A percentile compares a stretch with the other conserved stretches of the same genome.
Evolutionary conservation across 1,284 basidiomycete species (phyloP).

Genomic region (Singerocomus inundabilis): DNA sequence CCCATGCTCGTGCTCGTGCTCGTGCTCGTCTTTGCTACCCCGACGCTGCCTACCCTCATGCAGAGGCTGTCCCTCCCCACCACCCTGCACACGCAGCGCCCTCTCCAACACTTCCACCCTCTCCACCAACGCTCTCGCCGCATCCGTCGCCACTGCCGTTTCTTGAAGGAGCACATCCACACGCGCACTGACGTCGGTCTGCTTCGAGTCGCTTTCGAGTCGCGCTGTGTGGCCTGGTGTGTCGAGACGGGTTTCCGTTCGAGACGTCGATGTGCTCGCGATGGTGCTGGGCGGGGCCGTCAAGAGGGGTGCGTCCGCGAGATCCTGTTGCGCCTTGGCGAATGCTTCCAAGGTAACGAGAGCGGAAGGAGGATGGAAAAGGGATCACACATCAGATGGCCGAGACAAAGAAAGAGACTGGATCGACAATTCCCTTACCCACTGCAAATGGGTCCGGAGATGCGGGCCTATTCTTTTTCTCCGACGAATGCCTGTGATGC

Average conservation of each 20-base stretch:
- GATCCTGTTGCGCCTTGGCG: constrained; percentile 14
- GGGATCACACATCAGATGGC: background rate
- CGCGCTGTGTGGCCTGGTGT: background rate
- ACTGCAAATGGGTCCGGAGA: constrained; percentile 23
- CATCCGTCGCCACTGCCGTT: constrained; percentile 14
- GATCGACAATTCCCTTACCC: constrained; percentile 12
- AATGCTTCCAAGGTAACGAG: constrained; percentile 14
- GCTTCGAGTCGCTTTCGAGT: background rate
- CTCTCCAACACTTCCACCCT: constrained; percentile 26
- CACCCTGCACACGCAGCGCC: constrained; percentile 8
- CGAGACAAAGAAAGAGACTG: background rate
- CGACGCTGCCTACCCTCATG: background rate
- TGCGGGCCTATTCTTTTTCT: background rate
- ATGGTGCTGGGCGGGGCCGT: background rate
- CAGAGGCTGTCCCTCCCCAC: background rate
- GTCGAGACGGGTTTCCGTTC: background rate
- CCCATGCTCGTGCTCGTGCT: too few species aligned
- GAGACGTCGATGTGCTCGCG: background rate
- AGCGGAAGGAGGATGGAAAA: background rate
- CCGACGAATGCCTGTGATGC: constrained; percentile 4
- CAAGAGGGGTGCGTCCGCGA: constrained; percentile 5
- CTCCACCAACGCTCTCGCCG: constrained; percentile 20
- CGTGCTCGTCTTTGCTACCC: background rate
- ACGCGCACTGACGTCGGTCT: constrained; percentile 7
- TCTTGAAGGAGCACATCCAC: constrained; percentile 17